Conservation (phyloP, 257 asterid genomes). For the Ballota nigra region DNA sequence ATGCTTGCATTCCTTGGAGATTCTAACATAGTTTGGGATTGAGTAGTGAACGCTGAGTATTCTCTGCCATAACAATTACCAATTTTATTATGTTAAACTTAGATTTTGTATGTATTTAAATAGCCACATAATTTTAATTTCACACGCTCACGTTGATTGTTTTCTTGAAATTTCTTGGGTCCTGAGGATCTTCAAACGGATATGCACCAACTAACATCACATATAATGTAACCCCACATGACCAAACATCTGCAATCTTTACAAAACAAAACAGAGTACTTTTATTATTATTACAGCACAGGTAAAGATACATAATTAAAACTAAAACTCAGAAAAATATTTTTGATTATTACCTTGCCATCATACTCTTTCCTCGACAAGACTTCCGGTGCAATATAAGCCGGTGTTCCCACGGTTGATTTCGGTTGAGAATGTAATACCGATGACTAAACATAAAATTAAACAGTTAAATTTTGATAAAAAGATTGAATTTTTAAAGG, state of each 20-base stretch:
- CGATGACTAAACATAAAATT: conserved; percentile 45
- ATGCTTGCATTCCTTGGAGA: conserved; percentile 74
- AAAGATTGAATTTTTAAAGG: neutral
- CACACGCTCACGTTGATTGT: conserved; percentile 61
- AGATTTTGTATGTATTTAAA: neutral
- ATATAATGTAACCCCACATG: conserved; percentile 94
- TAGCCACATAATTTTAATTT: neutral
- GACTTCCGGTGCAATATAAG: conserved; percentile 91
- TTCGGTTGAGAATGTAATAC: conserved; percentile 89
- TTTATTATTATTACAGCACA: neutral
- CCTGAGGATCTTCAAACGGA: conserved; percentile 92
- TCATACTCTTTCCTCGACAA: conserved; percentile 73
- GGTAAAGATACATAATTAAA: neutral
- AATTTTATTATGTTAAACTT: neutral
- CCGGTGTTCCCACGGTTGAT: conserved; percentile 93
- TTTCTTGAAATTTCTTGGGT: conserved; percentile 86
- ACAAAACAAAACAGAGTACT: conserved; percentile 1
- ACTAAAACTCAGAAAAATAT: neutral
- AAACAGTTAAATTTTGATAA: neutral
- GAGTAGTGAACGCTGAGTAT: conserved; percentile 88
- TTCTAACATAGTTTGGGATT: conserved; percentile 75
- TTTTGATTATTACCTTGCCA: conserved; percentile 55
- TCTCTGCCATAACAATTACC: conserved; percentile 42
- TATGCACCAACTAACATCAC: conserved; percentile 95
- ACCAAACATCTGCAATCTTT: conserved; percentile 97